These are phyloP conservation scores for Annulohypoxylon truncatum DNA, from an alignment of 2,329 filamentous ascomycete species.

Conservation along the genomic window DNA sequence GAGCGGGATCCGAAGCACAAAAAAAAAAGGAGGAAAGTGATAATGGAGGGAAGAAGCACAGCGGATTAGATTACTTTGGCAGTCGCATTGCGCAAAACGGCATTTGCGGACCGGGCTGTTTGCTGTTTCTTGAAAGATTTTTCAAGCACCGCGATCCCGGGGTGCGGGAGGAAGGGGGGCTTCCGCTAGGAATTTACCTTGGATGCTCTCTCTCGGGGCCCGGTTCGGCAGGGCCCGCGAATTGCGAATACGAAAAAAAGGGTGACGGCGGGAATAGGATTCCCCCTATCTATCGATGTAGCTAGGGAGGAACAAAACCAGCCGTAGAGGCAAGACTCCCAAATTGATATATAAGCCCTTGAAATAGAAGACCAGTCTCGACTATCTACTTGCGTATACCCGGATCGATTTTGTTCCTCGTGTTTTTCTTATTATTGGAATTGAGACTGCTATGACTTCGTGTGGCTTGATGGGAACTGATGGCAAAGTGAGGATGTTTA, in stretches of 20 bases:
- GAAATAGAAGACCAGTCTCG: constrained; percentile 35
- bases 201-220: neutral
- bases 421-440: neutral
- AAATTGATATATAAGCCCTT: constrained; percentile 38
- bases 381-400: constrained; percentile 15
- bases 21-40: constrained; percentile 3
- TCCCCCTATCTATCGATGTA: neutral
- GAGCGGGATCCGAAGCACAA: constrained; percentile 7
- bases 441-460: neutral
- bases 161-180: constrained; percentile 2
- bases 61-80: constrained; percentile 18
- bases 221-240: neutral
- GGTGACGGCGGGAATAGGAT: constrained; percentile 10
- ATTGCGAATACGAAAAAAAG: constrained; percentile 1
- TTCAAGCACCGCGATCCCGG: constrained; percentile 2
- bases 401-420: neutral
- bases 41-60: constrained; percentile 5
- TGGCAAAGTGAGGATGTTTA: neutral
- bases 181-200: too few relatives aligned
- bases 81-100: constrained; percentile 18
- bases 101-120: constrained; percentile 15
- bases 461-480: neutral
- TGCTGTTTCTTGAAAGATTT: neutral
- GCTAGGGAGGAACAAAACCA: neutral
- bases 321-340: constrained; percentile 25